Conservation (phyloP, 495 filamentous ascomycete species). For the Hypoxylon subgilvum region DNA sequence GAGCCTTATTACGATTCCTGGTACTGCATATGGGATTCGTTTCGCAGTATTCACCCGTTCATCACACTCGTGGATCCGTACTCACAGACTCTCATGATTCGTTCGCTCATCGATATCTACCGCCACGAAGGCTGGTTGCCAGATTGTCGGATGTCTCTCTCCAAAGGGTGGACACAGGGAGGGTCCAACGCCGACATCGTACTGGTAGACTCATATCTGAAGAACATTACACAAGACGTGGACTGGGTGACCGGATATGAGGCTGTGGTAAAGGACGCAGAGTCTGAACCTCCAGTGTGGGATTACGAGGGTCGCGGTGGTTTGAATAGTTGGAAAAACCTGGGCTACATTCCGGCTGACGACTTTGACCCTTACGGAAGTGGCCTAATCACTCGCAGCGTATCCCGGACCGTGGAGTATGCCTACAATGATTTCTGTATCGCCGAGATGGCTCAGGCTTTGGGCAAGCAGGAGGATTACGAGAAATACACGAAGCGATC, state of each 20-base stretch:
- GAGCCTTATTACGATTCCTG: conserved; percentile 76
- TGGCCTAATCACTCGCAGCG: conserved; percentile 67
- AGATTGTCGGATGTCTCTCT: conserved; percentile 68
- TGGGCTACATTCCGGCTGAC: conserved; percentile 67
- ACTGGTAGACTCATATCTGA: conserved; percentile 68
- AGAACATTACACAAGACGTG: conserved; percentile 62
- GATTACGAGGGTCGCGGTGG: conserved; percentile 70
- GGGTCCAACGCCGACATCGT: conserved; percentile 75
- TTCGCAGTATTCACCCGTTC: conserved; percentile 68
- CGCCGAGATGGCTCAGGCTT: conserved; percentile 60
- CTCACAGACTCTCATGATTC: conserved; percentile 67
- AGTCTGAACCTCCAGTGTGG: conserved; percentile 71
- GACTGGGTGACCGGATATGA: conserved; percentile 71
- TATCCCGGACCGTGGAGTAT: conserved; percentile 75
- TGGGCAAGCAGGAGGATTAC: conserved; percentile 60
- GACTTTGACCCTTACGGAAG: conserved; percentile 67
- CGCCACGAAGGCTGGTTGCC: conserved; percentile 68
- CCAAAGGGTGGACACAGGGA: conserved; percentile 72
- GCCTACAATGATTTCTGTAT: conserved; percentile 76
- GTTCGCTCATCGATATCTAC: conserved; percentile 71
- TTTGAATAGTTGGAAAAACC: conserved; percentile 65
- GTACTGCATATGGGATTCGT: conserved; percentile 75
- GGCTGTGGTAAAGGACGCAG: conserved; percentile 71
- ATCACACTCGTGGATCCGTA: conserved; percentile 69
- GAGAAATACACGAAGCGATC: conserved; percentile 64